Evolutionary conservation across 768 basidiomycete species (phyloP).

Genomic region (Exsudoporus frostii): DNA sequence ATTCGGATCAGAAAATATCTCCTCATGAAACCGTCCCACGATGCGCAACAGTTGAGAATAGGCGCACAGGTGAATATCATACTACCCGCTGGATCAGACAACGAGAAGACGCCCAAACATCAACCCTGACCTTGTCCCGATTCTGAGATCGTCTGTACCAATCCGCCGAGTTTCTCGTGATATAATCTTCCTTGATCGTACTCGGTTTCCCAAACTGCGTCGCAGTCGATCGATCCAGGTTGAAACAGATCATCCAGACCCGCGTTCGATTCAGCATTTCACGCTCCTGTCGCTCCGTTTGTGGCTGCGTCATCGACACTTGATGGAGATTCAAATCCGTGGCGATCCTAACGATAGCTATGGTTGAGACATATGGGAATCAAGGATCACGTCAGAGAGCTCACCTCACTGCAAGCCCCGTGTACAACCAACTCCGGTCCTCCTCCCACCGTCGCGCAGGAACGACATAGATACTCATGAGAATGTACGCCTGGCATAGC

Average conservation of each 20-base stretch:
- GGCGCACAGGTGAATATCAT: constrained; percentile 72
- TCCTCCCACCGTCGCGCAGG: constrained; percentile 86
- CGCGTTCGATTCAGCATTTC: constrained; percentile 82
- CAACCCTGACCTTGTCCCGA: constrained; percentile 48
- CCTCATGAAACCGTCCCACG: constrained; percentile 71
- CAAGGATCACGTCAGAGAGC: too few species aligned
- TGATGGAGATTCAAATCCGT: constrained; percentile 87
- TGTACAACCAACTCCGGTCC: constrained; percentile 86
- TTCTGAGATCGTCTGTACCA: constrained; percentile 74
- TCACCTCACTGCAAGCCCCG: constrained; percentile 79
- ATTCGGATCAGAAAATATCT: constrained; percentile 68
- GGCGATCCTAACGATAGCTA: constrained; percentile 53
- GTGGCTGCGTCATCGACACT: constrained; percentile 54
- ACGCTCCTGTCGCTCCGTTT: constrained; percentile 71
- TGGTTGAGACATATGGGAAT: too few species aligned
- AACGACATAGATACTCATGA: constrained; percentile 79
- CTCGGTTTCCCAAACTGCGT: constrained; percentile 89
- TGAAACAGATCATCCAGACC: constrained; percentile 91
- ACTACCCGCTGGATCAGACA: constrained; percentile 36
- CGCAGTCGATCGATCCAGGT: constrained; percentile 81
- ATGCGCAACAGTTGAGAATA: constrained; percentile 69
- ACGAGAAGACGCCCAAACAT: too few species aligned
- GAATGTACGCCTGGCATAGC: constrained; percentile 85
- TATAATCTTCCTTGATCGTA: constrained; percentile 82
- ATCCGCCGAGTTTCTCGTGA: constrained; percentile 65